Conservation (phyloP, 352 stramenopile species). For the Globisporangium mamillatum region DNA sequence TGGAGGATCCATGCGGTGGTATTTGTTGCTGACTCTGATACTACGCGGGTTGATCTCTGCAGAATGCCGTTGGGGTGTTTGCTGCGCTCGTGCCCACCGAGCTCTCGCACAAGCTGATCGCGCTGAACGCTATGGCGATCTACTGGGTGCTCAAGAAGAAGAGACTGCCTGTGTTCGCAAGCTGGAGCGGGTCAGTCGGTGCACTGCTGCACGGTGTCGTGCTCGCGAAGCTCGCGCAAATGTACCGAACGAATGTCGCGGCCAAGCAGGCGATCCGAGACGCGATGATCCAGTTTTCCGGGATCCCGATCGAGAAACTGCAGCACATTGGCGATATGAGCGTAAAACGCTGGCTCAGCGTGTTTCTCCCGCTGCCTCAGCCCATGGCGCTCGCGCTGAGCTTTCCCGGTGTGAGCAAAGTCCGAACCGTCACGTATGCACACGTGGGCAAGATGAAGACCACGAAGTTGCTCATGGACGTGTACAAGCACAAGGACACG, state of each 20-base stretch:
- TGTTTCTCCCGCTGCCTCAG: constrained; percentile 62
- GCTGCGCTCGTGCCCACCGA: constrained; percentile 37
- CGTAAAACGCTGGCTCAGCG: constrained; percentile 47
- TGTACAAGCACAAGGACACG: constrained; percentile 58
- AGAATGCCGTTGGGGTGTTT: constrained; percentile 10
- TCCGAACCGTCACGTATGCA: constrained; percentile 56
- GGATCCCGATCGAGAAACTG: constrained; percentile 29
- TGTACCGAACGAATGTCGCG: constrained; percentile 45
- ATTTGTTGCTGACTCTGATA: background rate
- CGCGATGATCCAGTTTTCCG: constrained; percentile 29
- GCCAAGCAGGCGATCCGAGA: constrained; percentile 42
- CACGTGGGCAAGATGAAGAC: constrained; percentile 64
- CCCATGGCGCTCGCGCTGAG: constrained; percentile 41
- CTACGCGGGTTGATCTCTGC: background rate
- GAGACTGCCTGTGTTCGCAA: constrained; percentile 32
- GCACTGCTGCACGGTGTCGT: constrained; percentile 44
- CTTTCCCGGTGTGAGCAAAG: constrained; percentile 50
- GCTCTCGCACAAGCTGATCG: constrained; percentile 56
- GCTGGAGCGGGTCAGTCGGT: constrained; percentile 49
- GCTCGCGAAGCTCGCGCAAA: constrained; percentile 39
- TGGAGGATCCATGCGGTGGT: background rate
- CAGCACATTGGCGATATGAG: constrained; percentile 43
- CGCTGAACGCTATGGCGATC: constrained; percentile 41
- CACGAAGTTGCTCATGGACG: constrained; percentile 64
- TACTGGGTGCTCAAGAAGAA: constrained; percentile 49